Percentiles rank a stretch among this genome's conserved stretches.
Evolutionary conservation across 1,139 yeast species (phyloP).

Genomic region (Nakaseomyces nivariensis): DNA sequence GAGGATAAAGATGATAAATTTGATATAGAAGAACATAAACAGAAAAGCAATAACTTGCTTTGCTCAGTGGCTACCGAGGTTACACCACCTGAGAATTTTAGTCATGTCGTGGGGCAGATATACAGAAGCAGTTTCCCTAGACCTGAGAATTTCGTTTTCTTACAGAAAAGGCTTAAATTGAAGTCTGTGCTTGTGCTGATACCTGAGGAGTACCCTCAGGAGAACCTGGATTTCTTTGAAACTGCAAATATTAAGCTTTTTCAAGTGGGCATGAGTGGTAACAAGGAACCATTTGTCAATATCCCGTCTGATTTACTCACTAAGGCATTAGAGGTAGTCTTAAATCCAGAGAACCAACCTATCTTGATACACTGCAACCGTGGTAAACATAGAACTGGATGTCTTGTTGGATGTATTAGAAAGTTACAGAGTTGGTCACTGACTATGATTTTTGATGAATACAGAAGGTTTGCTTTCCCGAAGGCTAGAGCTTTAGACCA

Average conservation of each 20-base stretch:
- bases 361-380: conserved; percentile 87
- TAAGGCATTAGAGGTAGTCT: conserved; percentile 68
- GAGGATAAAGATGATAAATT: conserved; percentile 25
- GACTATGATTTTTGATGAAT: conserved; percentile 90
- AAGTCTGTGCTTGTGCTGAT: conserved; percentile 75
- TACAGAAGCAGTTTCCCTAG: conserved; percentile 89
- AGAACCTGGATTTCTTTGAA: conserved; percentile 54
- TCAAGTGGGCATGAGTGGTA: conserved; percentile 91
- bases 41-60: conserved; percentile 8
- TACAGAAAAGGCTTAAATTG: conserved; percentile 45
- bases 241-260: conserved; percentile 56
- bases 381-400: conserved; percentile 95
- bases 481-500: conserved; percentile 92
- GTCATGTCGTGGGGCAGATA: conserved; percentile 69
- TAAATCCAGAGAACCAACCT: conserved; percentile 83
- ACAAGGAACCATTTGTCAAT: conserved; percentile 88
- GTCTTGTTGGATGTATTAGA: conserved; percentile 85
- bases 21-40: conserved; percentile 20
- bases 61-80: conserved; percentile 13
- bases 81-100: conserved; percentile 84
- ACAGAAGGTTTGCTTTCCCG: conserved; percentile 87
- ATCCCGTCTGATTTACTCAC: conserved; percentile 69
- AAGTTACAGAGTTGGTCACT: conserved; percentile 85
- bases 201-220: conserved; percentile 84
- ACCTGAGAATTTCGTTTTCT: conserved; percentile 64